Evolutionary conservation across 345 rosid species (phyloP).

Genomic region (Camelina sativa): DNA sequence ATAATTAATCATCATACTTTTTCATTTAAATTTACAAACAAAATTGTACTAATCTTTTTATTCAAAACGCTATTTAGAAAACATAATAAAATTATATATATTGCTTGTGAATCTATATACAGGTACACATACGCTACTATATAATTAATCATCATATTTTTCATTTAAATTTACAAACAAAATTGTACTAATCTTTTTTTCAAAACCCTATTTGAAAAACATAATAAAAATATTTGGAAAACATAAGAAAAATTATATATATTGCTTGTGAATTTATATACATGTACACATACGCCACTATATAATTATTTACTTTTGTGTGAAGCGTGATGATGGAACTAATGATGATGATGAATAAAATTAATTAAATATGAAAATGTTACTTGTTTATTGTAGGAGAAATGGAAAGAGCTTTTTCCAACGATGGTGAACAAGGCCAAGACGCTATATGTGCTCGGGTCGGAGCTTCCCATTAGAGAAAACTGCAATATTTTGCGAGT

Average conservation of each 20-base stretch:
- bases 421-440: slow-evolving; percentile 64
- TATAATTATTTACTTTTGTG: not conserved
- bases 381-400: slow-evolving; percentile 49
- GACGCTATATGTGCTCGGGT: slow-evolving; percentile 49
- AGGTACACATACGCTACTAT: not conserved
- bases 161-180: not conserved
- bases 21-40: no score
- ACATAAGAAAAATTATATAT: not conserved
- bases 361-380: not conserved
- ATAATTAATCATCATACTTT: not conserved
- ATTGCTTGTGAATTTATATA: not conserved
- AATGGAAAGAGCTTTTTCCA: slow-evolving; percentile 68
- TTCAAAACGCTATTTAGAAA: not conserved
- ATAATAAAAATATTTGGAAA: no score
- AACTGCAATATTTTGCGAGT: slow-evolving; percentile 56
- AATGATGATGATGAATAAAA: not conserved
- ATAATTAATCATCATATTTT: not conserved
- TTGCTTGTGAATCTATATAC: not conserved
- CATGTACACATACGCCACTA: not conserved
- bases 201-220: not conserved
- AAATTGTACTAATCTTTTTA: no score
- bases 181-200: not conserved
- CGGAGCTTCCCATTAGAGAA: slow-evolving; percentile 37
- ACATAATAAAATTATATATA: not conserved
- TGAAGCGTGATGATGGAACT: slow-evolving; percentile 46